Evolutionary conservation across 140 eudicot species (phyloP).

Genomic region (Anethum foeniculum): DNA sequence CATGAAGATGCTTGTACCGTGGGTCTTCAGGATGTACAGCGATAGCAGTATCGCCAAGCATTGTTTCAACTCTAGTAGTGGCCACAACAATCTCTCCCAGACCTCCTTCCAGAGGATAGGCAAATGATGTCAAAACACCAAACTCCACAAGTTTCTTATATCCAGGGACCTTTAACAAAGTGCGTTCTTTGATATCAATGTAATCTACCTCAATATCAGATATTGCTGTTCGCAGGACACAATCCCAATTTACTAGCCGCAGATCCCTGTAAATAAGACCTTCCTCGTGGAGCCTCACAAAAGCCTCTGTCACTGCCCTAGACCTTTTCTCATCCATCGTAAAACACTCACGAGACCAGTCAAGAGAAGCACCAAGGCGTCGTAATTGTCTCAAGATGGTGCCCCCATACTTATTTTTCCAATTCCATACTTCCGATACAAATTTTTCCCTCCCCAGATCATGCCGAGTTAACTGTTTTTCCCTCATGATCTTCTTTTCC

Average conservation of each 20-base stretch:
- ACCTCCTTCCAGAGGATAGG: slow-evolving; percentile 84
- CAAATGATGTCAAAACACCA: slow-evolving; percentile 92
- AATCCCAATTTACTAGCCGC: slow-evolving; percentile 93
- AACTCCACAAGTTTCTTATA: slow-evolving; percentile 72
- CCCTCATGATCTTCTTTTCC: slow-evolving; percentile 94
- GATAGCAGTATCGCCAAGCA: slow-evolving; percentile 96
- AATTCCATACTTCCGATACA: slow-evolving; percentile 88
- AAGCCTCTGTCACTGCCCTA: slow-evolving; percentile 82
- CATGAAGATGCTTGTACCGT: slow-evolving; percentile 89
- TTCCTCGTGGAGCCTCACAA: slow-evolving; percentile 81
- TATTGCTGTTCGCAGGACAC: slow-evolving; percentile 88
- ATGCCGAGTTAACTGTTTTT: slow-evolving; percentile 69
- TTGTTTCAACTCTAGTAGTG: slow-evolving; percentile 89
- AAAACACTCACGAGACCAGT: slow-evolving; percentile 99
- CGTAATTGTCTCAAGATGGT: slow-evolving; percentile 73
- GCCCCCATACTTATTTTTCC: slow-evolving; percentile 91
- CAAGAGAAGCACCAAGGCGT: slow-evolving; percentile 93
- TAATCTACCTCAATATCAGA: slow-evolving; percentile 99
- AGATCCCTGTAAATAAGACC: slow-evolving; percentile 87
- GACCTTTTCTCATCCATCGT: slow-evolving; percentile 91
- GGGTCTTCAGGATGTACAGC: slow-evolving; percentile 88
- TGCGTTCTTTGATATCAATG: slow-evolving; percentile 71
- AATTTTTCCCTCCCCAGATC: slow-evolving; percentile 80
- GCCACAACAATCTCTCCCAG: slow-evolving; percentile 94
- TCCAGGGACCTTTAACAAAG: slow-evolving; percentile 76